Percentiles rank a stretch among this genome's conserved stretches.
phyloP scores from a whole-genome alignment of 331 rosid genomes.

The Arachis monticola region DNA sequence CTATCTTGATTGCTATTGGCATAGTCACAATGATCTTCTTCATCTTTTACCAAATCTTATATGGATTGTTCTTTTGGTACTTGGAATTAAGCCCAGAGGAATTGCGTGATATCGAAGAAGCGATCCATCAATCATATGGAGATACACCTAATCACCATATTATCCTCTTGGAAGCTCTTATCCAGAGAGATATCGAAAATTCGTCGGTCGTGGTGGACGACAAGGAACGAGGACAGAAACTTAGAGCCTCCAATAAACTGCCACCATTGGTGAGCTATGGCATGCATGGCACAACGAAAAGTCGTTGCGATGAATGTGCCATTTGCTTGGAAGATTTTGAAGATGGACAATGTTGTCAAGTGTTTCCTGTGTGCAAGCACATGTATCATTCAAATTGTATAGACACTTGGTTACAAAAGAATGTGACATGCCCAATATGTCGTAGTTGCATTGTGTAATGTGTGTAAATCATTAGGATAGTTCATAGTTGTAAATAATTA shows the following conservation, averaged over 20 bases:
- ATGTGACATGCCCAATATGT: slow-evolving; percentile 51
- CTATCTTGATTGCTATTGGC: slow-evolving; percentile 30
- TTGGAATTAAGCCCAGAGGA: slow-evolving; percentile 32
- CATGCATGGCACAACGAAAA: slow-evolving; percentile 10
- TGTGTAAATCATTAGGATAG: no score
- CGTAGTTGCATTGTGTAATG: slow-evolving; percentile 19
- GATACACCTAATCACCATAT: background rate
- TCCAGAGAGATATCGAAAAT: slow-evolving; percentile 36
- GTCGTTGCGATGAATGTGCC: slow-evolving; percentile 35
- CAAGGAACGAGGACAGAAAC: slow-evolving; percentile 45
- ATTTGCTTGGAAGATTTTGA: slow-evolving; percentile 53
- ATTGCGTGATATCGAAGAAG: slow-evolving; percentile 28
- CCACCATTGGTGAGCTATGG: slow-evolving; percentile 57
- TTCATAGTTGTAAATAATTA: no score
- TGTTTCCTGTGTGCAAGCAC: slow-evolving; percentile 48
- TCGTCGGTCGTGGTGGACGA: slow-evolving; percentile 39
- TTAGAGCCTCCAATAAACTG: slow-evolving; percentile 50
- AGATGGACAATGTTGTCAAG: slow-evolving; percentile 47
- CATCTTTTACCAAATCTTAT: slow-evolving; percentile 49
- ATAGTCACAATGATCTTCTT: slow-evolving; percentile 44
- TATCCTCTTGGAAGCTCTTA: slow-evolving; percentile 38
- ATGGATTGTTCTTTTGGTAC: slow-evolving; percentile 51
- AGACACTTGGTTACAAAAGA: slow-evolving; percentile 47
- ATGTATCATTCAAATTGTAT: slow-evolving; percentile 55
- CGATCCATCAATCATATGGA: background rate